Conservation (phyloP, 2,329 filamentous ascomycete species). For the Ophiostoma novo-ulmi region DNA sequence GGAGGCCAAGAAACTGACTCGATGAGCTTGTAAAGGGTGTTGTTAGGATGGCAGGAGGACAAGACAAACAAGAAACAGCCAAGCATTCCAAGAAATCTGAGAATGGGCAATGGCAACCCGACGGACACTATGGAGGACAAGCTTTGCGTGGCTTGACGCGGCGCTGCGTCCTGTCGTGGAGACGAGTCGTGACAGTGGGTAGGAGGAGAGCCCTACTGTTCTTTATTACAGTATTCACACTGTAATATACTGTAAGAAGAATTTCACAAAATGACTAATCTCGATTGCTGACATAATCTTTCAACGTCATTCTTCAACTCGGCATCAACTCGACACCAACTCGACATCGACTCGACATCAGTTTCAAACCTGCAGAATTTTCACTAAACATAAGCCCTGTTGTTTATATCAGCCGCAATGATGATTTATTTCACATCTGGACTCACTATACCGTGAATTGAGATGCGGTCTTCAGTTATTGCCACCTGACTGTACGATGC, state of each 20-base stretch:
- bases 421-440: not conserved
- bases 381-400: not conserved
- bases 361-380: not conserved
- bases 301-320: not conserved
- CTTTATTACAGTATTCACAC: no score
- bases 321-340: not conserved
- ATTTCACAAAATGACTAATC: not conserved
- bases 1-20: no score
- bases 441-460: not conserved
- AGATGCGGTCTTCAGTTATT: no score
- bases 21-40: no score
- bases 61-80: no score
- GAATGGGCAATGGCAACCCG: no score
- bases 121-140: not conserved
- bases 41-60: no score
- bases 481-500: not conserved
- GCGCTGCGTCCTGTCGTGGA: no score
- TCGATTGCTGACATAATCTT: not conserved
- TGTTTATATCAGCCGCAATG: not conserved
- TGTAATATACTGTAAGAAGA: no score
- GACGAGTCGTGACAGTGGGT: no score
- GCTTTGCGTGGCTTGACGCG: not conserved
- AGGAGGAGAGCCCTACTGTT: no score
- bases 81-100: no score
- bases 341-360: not conserved